A percentile compares a stretch with the other conserved stretches of the same genome.
These are phyloP conservation scores for Leccinum disarticulatum DNA, from an alignment of 768 basidiomycete genomes.

Conservation along the genomic window DNA sequence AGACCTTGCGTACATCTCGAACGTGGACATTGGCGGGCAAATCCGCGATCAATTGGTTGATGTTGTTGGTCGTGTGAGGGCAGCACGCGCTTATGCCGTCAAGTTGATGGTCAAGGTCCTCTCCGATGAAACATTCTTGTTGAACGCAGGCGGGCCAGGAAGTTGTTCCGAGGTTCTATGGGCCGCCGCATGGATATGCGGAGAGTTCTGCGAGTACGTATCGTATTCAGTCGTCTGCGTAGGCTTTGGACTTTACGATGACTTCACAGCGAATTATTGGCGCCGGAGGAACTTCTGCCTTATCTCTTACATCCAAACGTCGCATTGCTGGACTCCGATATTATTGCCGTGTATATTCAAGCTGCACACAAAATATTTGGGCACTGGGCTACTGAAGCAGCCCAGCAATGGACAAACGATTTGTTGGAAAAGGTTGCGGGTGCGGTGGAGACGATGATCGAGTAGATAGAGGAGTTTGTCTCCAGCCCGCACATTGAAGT, in stretches of 20 bases:
- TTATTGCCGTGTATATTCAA: slow-evolving; percentile 78
- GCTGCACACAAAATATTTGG: slow-evolving; percentile 87
- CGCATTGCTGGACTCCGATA: slow-evolving; percentile 58
- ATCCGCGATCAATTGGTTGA: slow-evolving; percentile 87
- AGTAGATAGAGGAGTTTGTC: slow-evolving; percentile 58
- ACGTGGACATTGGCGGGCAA: slow-evolving; percentile 71
- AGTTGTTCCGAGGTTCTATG: slow-evolving; percentile 85
- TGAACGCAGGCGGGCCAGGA: slow-evolving; percentile 63
- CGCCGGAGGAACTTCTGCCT: slow-evolving; percentile 71
- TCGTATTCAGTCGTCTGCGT: background rate
- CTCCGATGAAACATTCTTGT: slow-evolving; percentile 72
- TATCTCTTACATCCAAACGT: slow-evolving; percentile 65
- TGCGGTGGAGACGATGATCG: slow-evolving; percentile 61
- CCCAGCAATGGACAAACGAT: slow-evolving; percentile 76
- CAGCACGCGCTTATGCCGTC: slow-evolving; percentile 75
- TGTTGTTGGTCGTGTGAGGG: slow-evolving; percentile 78
- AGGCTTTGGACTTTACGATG: slow-evolving; percentile 7
- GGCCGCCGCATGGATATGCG: slow-evolving; percentile 96
- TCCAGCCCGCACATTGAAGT: slow-evolving; percentile 77
- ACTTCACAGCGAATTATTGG: slow-evolving; percentile 63
- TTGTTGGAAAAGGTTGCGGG: slow-evolving; percentile 62
- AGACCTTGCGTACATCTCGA: slow-evolving; percentile 85
- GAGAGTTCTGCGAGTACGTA: slow-evolving; percentile 87
- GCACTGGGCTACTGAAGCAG: slow-evolving; percentile 74
- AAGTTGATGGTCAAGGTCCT: slow-evolving; percentile 80